Conservation (phyloP, 352 stramenopile genomes). For the Phytophthora idaei region DNA sequence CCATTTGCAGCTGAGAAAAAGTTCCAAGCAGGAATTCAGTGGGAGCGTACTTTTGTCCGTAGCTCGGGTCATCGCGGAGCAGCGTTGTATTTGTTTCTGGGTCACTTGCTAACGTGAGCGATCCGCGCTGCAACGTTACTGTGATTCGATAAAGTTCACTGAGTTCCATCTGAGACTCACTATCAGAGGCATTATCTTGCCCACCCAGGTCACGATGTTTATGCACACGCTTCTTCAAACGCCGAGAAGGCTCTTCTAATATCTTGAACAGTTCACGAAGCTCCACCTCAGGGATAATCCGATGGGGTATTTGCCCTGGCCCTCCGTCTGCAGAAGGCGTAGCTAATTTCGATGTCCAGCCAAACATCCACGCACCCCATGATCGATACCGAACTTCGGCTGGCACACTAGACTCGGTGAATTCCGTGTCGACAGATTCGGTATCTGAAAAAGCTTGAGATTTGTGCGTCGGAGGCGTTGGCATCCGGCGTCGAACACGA, state of each 20-base stretch:
- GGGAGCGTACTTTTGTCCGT: slow-evolving; percentile 67
- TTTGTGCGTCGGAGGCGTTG: slow-evolving; percentile 53
- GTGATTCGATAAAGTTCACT: slow-evolving; percentile 78
- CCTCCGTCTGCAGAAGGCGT: slow-evolving; percentile 38
- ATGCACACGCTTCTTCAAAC: slow-evolving; percentile 56
- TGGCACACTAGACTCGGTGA: slow-evolving; percentile 70
- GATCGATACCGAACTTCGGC: slow-evolving; percentile 77
- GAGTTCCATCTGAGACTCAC: slow-evolving; percentile 42
- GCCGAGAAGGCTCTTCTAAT: slow-evolving; percentile 77
- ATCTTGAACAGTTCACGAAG: slow-evolving; percentile 89
- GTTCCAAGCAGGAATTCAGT: slow-evolving; percentile 81
- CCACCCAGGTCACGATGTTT: slow-evolving; percentile 33
- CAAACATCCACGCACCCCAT: slow-evolving; percentile 89
- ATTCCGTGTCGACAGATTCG: slow-evolving; percentile 82
- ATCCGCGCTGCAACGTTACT: slow-evolving; percentile 73
- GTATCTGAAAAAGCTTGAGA: slow-evolving; percentile 65
- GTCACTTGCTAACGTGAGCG: slow-evolving; percentile 77
- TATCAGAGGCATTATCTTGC: slow-evolving; percentile 39
- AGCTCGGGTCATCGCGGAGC: slow-evolving; percentile 65
- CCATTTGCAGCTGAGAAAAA: slow-evolving; percentile 81
- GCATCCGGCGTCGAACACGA: slow-evolving; percentile 29
- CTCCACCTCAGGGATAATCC: slow-evolving; percentile 80
- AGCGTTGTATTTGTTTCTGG: slow-evolving; percentile 71
- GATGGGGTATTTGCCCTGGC: slow-evolving; percentile 36
- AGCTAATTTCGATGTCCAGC: slow-evolving; percentile 78